Base-by-base conservation (phyloP, 208 protist species). In the Trichomonas tenax region DNA sequence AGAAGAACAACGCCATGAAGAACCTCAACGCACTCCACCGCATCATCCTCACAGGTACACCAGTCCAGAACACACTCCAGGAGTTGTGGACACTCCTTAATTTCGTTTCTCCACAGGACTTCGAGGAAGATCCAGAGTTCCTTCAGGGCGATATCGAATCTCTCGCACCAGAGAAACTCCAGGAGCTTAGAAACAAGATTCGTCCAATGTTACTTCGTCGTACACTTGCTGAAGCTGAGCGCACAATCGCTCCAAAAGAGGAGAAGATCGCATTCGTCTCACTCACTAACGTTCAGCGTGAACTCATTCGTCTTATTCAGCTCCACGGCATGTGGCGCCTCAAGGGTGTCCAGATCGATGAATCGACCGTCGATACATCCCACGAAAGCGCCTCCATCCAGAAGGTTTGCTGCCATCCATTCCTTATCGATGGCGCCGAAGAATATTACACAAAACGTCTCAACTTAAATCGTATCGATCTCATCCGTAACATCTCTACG, bases 361-460 rank as follows among this genome's bases (percentile, higher is more conserved):
- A 89, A 48, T 34, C 26, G 41, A 46, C 38, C 0, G 34, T 48
- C 21, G 40, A 34, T 38, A 38, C 86, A 93, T 51, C 86, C 26
- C 97, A 97, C 34, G 96, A 97, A 95, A 36, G 93, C 21, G 96
- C 96, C 82, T 93, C 97, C 96, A 96, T 98, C 48, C 51, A 96
- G 38, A 97, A 98, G 97, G 98, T 98, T 44, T 98, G 98, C 96
- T 99, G 99, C 96, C 98, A 99, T 96, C 98, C 98, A 0, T 99
- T 99, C 96, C 97, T 99, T 93, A 98, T 99, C 97, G 97, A 99
- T 84, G 98, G 98, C 48, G 98, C 97, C 23, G 98, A 99, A 97
- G 96, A 38, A 89, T 95, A 49, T 97, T 96, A 63, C 90, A 44
- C 63, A 49, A 97, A 82, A 82, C 96, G 40, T 9, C 96, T 86